Evolutionary conservation across 768 basidiomycete genomes (phyloP), one percentile per base, ranked within the genome.

Genomic region (Lactarius deliciosus): DNA sequence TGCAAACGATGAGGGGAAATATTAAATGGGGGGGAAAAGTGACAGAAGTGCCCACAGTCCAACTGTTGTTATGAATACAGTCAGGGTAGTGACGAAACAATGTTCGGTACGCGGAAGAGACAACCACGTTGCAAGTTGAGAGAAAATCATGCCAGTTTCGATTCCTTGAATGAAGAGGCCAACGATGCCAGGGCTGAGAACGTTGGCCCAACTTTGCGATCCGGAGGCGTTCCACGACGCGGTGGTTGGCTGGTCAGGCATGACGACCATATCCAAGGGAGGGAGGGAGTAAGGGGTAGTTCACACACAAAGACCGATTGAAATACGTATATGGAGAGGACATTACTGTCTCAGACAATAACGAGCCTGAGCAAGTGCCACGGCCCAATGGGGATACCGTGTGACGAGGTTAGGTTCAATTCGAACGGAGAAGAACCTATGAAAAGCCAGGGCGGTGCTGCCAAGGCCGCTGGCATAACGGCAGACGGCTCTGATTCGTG

Each of bases 91-190:
- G 45, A 58, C n/a, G 34, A 50, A 18, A 13, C 38, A 15, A n/a
- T 45, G n/a, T n/a, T 62, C 56, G 7, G 43, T 57, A 34, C 13
- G 25, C 56, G 47, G 15, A 1, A 41, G 6, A 61, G 61, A 40
- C 32, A 53, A 11, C 61, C 65, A 66, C 1, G 8, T 22, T 1
- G 61, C 50, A 36, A 57, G 38, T 45, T 62, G 56, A 9, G 56
- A 18, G 56, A 66, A 5, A 18, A 66, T 36, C 43, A 66, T 32
- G 25, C 60, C 60, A 38, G 45, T 61, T 30, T 57, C 60, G 36
- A 61, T 13, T 11, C 65, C 65, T 20, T 66, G 65, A 22, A 61
- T 38, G 45, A 61, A 57, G n/a, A 66, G 65, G 20, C 65, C 65
- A 18, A 66, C 25, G 20, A 56, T 36, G 13, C 43, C 56, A 25